Evolutionary conservation across 139 green algal species (phyloP), one percentile per base, ranked within the genome.

Genomic region (Coelastrella sp.): DNA sequence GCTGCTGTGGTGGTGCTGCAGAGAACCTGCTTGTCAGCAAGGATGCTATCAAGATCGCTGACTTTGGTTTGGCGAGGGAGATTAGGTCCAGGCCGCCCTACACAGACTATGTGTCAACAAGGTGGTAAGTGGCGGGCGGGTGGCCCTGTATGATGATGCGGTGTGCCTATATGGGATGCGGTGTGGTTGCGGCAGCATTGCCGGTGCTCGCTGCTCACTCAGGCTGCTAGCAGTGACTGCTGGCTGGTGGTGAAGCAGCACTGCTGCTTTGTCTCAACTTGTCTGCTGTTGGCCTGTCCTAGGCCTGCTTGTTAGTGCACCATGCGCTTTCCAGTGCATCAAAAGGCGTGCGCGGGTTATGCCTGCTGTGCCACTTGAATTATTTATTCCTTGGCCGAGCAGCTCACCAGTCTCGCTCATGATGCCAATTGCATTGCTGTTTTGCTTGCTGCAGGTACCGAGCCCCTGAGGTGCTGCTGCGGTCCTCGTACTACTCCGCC

Each of bases 31-130:
- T 99, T 70, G 94, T 97, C 68, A 95, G 92, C 82, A 95, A 96
- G 66, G 97, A 98, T 74, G 93, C 86, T 7, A 93, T 99, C 75
- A 99, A 99, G 92, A 95, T 99, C 19, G 98, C 96, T n/a, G 98
- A 99, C 92, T 99, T 99, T 94, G 98, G 98, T 7, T 93, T 99
- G 57, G 98, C 98, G 0, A 90, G 98, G 15, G 96, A 99, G 93
- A 96, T 98, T 58, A 91, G 96, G 4, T 98, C 95, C 6, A 85
- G 95, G 6, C 97, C 96, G 20, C 97, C 97, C 61, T 99, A 97
- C 94, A 99, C 97, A 61, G 97, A 99, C 81, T 99, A 99, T 91
- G 97, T 99, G 24, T 98, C 95, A 25, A 99, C 97, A 0, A 93
- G 97, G 9, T 99, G 97, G 97, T 97, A 61, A 70, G 93, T 22